These are phyloP conservation scores for Cnidoscolus chayamansa DNA, from an alignment of 441 rosid species.

Conservation along the genomic window DNA sequence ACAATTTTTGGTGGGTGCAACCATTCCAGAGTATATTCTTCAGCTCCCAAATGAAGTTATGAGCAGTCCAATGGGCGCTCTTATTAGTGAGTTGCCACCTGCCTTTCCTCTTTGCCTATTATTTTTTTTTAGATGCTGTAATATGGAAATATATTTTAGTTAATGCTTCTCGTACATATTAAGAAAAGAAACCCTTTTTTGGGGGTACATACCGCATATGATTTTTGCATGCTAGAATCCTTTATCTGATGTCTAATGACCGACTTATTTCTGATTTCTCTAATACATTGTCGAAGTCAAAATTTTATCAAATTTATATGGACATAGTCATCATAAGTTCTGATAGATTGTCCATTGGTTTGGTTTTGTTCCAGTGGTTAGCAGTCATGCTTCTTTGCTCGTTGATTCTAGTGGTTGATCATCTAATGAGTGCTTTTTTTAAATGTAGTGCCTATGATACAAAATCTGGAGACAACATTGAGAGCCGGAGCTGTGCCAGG, in stretches of 20 bases:
- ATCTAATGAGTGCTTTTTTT: neutral
- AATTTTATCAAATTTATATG: neutral
- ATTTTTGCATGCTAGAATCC: neutral
- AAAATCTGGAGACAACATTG: constrained; percentile 69
- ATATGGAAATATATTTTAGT: neutral
- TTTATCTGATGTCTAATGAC: neutral
- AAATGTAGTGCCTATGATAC: constrained; percentile 88
- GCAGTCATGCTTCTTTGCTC: too few species aligned
- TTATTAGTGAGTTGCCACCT: constrained; percentile 58
- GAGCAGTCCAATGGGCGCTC: constrained; percentile 93
- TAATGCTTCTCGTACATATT: neutral
- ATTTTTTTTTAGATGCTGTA: too few species aligned
- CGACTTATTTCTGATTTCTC: neutral
- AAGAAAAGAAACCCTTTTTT: neutral
- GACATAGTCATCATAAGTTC: neutral
- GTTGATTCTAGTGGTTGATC: neutral
- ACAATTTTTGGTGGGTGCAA: constrained; percentile 76
- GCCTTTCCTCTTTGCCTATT: neutral
- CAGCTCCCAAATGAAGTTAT: constrained; percentile 81
- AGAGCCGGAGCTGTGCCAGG: constrained; percentile 85
- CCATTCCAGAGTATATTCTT: constrained; percentile 80
- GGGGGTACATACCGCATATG: neutral
- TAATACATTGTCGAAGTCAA: neutral
- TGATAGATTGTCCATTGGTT: neutral
- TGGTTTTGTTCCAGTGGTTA: neutral